Conservation (phyloP, 306 rosid species). For the Lathyrus oleraceus region DNA sequence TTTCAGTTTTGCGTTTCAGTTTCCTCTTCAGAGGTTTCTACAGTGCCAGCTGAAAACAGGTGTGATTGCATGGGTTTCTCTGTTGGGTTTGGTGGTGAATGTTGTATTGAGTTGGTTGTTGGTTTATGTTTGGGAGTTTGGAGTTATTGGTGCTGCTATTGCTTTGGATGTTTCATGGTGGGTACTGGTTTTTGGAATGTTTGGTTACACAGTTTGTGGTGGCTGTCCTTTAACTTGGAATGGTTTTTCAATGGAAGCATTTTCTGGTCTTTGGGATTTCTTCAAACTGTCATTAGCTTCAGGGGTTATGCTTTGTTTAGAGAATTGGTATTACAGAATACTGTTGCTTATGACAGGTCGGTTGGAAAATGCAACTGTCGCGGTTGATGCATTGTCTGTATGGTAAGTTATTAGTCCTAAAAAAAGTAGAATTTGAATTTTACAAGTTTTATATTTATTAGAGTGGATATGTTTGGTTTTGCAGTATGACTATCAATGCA, state of each 20-base stretch:
- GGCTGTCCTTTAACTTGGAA: constrained; percentile 72
- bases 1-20: constrained; percentile 74
- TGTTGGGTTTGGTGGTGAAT: constrained; percentile 46
- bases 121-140: constrained; percentile 48
- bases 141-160: constrained; percentile 64
- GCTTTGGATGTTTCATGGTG: constrained; percentile 69
- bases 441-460: not conserved
- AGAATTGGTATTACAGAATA: constrained; percentile 46
- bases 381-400: constrained; percentile 70
- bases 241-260: constrained; percentile 45
- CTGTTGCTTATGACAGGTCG: constrained; percentile 66
- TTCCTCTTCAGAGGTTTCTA: constrained; percentile 67
- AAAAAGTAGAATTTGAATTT: not conserved
- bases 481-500: constrained; percentile 73
- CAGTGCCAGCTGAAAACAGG: not conserved
- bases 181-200: constrained; percentile 55
- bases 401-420: constrained; percentile 48
- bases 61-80: constrained; percentile 57
- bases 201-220: constrained; percentile 44
- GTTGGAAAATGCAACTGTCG: constrained; percentile 61
- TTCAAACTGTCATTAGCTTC: no score
- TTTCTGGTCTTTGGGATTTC: no score
- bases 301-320: no score
- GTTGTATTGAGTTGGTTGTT: constrained; percentile 1
- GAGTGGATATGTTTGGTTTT: not conserved